Evolutionary conservation across 1,284 basidiomycete genomes (phyloP), one percentile per base, ranked within the genome.

Genomic region (Austroboletus novae-zelandiae): DNA sequence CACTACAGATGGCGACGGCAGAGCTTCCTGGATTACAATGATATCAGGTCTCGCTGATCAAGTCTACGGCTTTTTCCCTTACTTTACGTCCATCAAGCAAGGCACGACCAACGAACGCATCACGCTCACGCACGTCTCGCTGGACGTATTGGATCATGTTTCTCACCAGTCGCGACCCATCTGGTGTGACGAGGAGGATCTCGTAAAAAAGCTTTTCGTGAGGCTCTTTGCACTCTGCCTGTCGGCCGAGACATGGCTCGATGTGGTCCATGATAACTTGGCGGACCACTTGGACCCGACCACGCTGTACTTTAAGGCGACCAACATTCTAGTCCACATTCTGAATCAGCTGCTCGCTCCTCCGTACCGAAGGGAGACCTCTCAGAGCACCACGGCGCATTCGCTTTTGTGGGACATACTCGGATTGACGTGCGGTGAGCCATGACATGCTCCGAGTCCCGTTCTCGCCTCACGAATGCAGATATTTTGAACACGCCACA

Each of bases 101-200:
- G 86, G 83, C 81, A 72, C 74, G 9, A 70, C 81, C 55, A 74
- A 79, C 56, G 83, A 86, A 60, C 81, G 79, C 56, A 70, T 82
- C 47, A 74, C 71, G 45, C 67, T 86, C 50, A 76, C 77, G 2
- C 75, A 81, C 31, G 64, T 74, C 15, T 75, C 78, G 9, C 67
- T 88, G 44, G 74, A 80, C 27, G 69, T 84, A 46, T 70, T 86
- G 44, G 69, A 73, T 54, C 71, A 74, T 44, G 74, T 78, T 29
- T 71, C 78, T 8, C 62, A 64, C 55, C 73, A 73, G 35, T 75
- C 80, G 20, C 75, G 79, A 30, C 75, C 73, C 13, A 66, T 86
- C 20, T 82, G 79, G 57, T 61, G 68, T 32, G 71, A 69, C n/a
- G 61, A 73, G 9, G 70, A 72, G 14, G 69, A 71, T 35, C 61